Base-by-base conservation (phyloP, 2,329 filamentous ascomycete genomes). In the Nemania serpens region DNA sequence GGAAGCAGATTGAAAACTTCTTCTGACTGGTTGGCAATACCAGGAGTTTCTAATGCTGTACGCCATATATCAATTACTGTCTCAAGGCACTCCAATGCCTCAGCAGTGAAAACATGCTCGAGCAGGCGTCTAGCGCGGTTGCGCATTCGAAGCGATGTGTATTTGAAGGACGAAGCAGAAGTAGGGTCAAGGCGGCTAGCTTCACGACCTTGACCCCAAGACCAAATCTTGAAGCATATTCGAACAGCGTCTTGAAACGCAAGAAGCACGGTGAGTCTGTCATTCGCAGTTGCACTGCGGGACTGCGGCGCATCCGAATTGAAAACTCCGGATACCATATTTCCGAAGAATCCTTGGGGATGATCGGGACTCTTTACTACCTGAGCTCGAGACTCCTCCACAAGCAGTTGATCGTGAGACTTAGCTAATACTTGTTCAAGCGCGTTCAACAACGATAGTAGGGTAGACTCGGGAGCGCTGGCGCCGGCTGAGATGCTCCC, bases 231-330 rank as follows among this genome's bases (percentile, higher is more conserved):
- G 73, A 96, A 96, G 75, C 93, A 97, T 51, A 96, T 91, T 22
- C 92, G 87, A 60, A 98, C 91, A 1, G 93, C 92, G 74, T 99
- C 96, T 75, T 98, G 94, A 73, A 99, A 97, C 11, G 93, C 96
- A n/a, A 99, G 82, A 45, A 97, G 82, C 18, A 99, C 94, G 0
- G 95, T 98, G 20, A 99, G 82, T 47, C 94, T 87, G 69, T 95
- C 94, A 71, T 98, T 99, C 9, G 93, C 93, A n/a, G 91, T 93
- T 7, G 89, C 87, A 61, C 88, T 92, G 50, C 93, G 88, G n/a
- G 87, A 84, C 62, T 93, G 90, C 1, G 84, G 87, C 0, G 85
- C 81, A 61, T 97, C 93, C 0, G 90, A 86, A 39, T 91, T 84
- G 73, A 97, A 97, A 0, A 97, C 91, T 1, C 92, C 92, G 0